phyloP scores from a whole-genome alignment of 2,329 filamentous ascomycete species.

The Claviceps lovelessii region DNA sequence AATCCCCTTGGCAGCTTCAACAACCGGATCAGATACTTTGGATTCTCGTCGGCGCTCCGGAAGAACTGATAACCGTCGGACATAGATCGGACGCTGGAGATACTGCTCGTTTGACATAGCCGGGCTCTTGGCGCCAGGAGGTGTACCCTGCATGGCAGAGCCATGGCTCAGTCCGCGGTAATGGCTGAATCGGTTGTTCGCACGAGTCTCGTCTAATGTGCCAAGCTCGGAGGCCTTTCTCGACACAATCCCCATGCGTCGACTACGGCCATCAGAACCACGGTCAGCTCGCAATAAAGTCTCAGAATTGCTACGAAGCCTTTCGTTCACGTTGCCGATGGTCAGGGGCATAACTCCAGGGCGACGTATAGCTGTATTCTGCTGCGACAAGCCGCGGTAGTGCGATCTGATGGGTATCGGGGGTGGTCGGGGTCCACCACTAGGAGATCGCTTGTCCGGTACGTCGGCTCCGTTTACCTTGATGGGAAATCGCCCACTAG shows the following conservation, averaged over 20 bases:
- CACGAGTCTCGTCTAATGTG: constrained; percentile 47
- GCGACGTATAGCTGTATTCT: constrained; percentile 48
- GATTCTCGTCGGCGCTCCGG: constrained; percentile 51
- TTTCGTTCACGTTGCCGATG: constrained; percentile 55
- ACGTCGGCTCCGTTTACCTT: constrained; percentile 62
- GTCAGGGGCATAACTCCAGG: constrained; percentile 60
- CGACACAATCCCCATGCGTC: constrained; percentile 50
- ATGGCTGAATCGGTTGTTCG: constrained; percentile 51
- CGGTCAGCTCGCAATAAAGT: constrained; percentile 39
- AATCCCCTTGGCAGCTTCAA: constrained; percentile 52
- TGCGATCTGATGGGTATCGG: constrained; percentile 67
- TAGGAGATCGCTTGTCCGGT: constrained; percentile 53
- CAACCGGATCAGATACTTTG: constrained; percentile 43
- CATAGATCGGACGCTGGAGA: constrained; percentile 46
- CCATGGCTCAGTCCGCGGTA: constrained; percentile 53
- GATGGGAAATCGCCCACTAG: constrained; percentile 52
- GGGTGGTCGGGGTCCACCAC: constrained; percentile 45
- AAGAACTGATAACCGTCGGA: constrained; percentile 47
- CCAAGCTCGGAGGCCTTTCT: constrained; percentile 46
- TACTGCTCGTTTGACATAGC: constrained; percentile 44
- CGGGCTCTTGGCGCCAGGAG: constrained; percentile 35
- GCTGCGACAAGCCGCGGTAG: constrained; percentile 59
- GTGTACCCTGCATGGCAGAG: constrained; percentile 48
- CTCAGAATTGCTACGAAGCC: constrained; percentile 51
- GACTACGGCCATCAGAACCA: constrained; percentile 35